phyloP scores from a whole-genome alignment of 257 asterid species.

The Solanum pennellii region DNA sequence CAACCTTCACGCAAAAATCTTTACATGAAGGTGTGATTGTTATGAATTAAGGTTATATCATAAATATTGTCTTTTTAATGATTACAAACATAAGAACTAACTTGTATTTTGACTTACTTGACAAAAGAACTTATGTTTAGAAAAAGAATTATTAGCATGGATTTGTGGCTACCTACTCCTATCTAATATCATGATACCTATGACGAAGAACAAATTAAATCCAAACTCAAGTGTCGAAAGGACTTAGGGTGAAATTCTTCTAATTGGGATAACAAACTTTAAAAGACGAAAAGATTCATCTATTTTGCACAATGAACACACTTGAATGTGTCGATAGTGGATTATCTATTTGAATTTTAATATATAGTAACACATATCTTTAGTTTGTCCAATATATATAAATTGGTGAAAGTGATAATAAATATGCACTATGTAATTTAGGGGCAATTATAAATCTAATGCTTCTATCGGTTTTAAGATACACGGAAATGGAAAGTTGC shows the following conservation, averaged over 20 bases:
- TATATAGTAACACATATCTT: not conserved
- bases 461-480: not conserved
- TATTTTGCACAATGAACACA: not conserved
- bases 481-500: not conserved
- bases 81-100: not conserved
- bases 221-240: not conserved
- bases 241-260: not conserved
- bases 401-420: not conserved
- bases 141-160: not conserved
- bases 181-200: not conserved
- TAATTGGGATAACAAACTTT: not conserved
- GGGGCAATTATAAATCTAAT: not conserved
- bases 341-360: too few relatives aligned
- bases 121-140: not conserved
- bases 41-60: not conserved
- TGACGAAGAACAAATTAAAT: not conserved
- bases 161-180: not conserved
- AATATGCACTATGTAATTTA: not conserved
- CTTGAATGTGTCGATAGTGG: not conserved
- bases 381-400: not conserved
- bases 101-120: not conserved
- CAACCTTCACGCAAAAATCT: not conserved
- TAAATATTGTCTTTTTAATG: not conserved
- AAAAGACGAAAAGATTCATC: not conserved
- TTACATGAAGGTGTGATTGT: not conserved